A percentile compares a stretch with the other conserved stretches of the same genome.
Evolutionary conservation across 2,329 filamentous ascomycete genomes (phyloP).

Genomic region (Fusarium protoensiforme): DNA sequence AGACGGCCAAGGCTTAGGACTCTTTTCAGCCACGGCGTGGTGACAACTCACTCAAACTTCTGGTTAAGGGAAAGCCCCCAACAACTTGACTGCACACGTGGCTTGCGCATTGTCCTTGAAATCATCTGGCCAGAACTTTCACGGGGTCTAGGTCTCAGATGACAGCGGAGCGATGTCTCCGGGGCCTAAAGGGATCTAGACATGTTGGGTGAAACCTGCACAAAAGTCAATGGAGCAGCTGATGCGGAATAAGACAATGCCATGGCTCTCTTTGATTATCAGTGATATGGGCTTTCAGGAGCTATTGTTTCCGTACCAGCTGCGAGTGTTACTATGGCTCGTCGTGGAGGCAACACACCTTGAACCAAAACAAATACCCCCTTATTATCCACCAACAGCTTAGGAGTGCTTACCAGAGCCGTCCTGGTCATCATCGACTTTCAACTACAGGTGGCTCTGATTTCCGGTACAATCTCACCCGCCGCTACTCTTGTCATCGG

Average conservation of each 20-base stretch:
- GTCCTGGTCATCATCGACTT: background rate
- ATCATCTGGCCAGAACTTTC: conserved; percentile 2
- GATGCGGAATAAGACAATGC: conserved; percentile 15
- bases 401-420: background rate
- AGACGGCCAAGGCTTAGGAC: background rate
- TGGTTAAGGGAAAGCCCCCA: background rate
- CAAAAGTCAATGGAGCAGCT: background rate
- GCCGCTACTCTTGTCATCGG: background rate
- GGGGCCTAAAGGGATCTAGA: background rate
- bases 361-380: background rate
- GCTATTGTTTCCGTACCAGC: background rate
- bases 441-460: background rate
- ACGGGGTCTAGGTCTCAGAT: conserved; percentile 14
- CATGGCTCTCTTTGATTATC: background rate
- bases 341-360: background rate
- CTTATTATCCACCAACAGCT: background rate
- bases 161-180: conserved; percentile 18
- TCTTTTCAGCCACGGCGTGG: background rate
- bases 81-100: background rate
- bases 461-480: background rate
- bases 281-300: background rate
- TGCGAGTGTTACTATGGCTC: background rate
- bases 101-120: background rate
- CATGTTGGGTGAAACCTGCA: background rate
- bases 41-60: background rate